phyloP scores from a whole-genome alignment of 768 basidiomycete species.

The Nevesoporus exiguus region DNA sequence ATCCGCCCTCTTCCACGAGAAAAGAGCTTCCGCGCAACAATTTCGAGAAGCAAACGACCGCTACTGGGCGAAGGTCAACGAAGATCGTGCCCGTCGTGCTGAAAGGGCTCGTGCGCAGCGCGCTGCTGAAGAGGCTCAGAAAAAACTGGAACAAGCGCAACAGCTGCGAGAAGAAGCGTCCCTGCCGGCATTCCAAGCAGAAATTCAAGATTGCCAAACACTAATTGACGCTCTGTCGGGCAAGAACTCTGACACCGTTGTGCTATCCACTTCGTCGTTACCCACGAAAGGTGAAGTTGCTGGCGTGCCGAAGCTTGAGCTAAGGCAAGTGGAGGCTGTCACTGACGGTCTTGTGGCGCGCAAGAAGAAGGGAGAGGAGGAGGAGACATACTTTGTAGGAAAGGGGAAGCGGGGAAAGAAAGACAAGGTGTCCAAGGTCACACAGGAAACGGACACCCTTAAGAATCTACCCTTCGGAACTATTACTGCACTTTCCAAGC shows the following conservation, averaged over 20 bases:
- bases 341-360: slow-evolving; percentile 64
- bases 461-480: slow-evolving; percentile 79
- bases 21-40: slow-evolving; percentile 65
- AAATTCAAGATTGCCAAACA: slow-evolving; percentile 96
- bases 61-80: slow-evolving; percentile 80
- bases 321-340: slow-evolving; percentile 75
- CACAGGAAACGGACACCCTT: slow-evolving; percentile 36
- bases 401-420: slow-evolving; percentile 68
- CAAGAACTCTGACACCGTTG: slow-evolving; percentile 47
- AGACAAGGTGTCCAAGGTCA: slow-evolving; percentile 39
- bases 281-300: slow-evolving; percentile 44
- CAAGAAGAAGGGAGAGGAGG: slow-evolving; percentile 93
- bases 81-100: slow-evolving; percentile 81
- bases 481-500: slow-evolving; percentile 77
- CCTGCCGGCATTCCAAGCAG: slow-evolving; percentile 81
- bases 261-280: slow-evolving; percentile 41
- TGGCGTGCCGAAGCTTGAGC: slow-evolving; percentile 77
- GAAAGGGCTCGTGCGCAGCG: slow-evolving; percentile 75
- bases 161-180: slow-evolving; percentile 88
- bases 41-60: slow-evolving; percentile 83
- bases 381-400: slow-evolving; percentile 76
- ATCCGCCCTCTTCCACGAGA: slow-evolving; percentile 67
- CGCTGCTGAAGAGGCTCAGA: slow-evolving; percentile 71
- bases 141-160: slow-evolving; percentile 74
- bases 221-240: slow-evolving; percentile 83